phyloP scores from a whole-genome alignment of 352 stramenopile species.

The Globisporangium emineosum region DNA sequence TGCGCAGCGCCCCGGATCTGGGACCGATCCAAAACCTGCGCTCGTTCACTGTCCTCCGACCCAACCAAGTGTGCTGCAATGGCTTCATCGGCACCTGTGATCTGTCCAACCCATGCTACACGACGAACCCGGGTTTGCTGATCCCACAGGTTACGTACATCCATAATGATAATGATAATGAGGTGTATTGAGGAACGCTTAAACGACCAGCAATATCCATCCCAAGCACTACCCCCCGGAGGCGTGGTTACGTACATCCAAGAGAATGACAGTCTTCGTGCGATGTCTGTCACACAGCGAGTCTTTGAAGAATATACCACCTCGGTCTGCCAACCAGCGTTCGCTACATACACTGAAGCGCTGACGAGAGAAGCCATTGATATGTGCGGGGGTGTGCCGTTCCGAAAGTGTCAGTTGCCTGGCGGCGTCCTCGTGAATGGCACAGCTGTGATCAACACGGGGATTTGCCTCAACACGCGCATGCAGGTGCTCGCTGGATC shows the following conservation, averaged over 20 bases:
- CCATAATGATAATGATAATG: too few relatives aligned
- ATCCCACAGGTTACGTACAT: too few relatives aligned
- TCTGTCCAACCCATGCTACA: conserved; percentile 20
- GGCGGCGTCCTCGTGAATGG: not conserved
- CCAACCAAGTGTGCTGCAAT: conserved; percentile 28
- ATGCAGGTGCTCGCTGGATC: conserved; percentile 12
- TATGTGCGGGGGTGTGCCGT: conserved; percentile 4
- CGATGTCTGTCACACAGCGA: not conserved
- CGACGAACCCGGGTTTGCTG: not conserved
- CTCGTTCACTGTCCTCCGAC: conserved; percentile 23
- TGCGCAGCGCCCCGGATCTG: conserved; percentile 24
- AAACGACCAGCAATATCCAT: too few relatives aligned
- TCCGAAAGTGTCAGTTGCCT: not conserved
- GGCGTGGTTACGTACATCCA: conserved; percentile 4
- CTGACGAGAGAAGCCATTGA: conserved; percentile 10
- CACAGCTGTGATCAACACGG: not conserved
- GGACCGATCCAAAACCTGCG: conserved; percentile 10
- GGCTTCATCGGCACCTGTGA: conserved; percentile 26
- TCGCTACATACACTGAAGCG: conserved; percentile 14
- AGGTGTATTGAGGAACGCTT: too few relatives aligned
- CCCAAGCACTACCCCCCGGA: too few relatives aligned
- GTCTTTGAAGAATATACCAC: not conserved
- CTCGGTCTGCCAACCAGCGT: conserved; percentile 14
- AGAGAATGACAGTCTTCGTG: not conserved
- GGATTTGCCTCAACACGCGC: conserved; percentile 5